Percentiles rank a stretch among this genome's conserved stretches.
Evolutionary conservation across 2,329 filamentous ascomycete species (phyloP).

Genomic region (Pestalotiopsis sp.): DNA sequence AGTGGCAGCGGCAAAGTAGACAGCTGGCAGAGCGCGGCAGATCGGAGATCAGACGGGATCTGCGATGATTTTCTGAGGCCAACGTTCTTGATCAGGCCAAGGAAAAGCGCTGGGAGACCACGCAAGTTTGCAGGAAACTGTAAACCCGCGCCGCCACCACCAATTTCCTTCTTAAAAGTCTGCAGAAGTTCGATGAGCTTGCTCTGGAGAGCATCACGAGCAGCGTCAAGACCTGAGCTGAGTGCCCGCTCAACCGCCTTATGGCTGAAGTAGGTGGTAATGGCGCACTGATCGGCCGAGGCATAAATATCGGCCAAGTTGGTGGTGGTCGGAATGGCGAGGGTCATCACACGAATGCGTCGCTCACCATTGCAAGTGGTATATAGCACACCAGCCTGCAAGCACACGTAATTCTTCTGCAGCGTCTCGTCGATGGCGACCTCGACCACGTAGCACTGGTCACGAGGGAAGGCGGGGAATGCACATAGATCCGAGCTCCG

Average conservation of each 20-base stretch:
- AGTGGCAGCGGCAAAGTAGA: constrained; percentile 90
- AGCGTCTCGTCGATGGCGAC: constrained; percentile 96
- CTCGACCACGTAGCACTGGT: constrained; percentile 97
- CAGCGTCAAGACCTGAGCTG: constrained; percentile 84
- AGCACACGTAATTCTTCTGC: constrained; percentile 86
- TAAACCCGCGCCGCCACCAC: constrained; percentile 82
- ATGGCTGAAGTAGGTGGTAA: constrained; percentile 93
- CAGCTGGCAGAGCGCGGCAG: constrained; percentile 89
- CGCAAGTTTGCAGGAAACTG: constrained; percentile 94
- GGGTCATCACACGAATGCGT: constrained; percentile 89
- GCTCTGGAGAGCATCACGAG: constrained; percentile 84
- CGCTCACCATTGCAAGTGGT: constrained; percentile 98
- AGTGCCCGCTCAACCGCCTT: constrained; percentile 93
- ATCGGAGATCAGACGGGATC: constrained; percentile 91
- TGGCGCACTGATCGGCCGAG: constrained; percentile 90
- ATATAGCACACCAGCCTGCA: constrained; percentile 93
- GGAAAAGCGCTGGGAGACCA: constrained; percentile 84
- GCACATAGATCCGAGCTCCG: constrained; percentile 72
- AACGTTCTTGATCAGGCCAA: constrained; percentile 95
- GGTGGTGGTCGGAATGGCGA: constrained; percentile 90
- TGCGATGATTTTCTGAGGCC: constrained; percentile 90
- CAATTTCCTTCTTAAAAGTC: constrained; percentile 96
- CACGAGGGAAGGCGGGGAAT: constrained; percentile 95
- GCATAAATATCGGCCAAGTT: constrained; percentile 90
- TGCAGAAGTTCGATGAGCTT: constrained; percentile 92